phyloP scores from a whole-genome alignment of 805 yeast species.

The Cyberlindnera veronae region DNA sequence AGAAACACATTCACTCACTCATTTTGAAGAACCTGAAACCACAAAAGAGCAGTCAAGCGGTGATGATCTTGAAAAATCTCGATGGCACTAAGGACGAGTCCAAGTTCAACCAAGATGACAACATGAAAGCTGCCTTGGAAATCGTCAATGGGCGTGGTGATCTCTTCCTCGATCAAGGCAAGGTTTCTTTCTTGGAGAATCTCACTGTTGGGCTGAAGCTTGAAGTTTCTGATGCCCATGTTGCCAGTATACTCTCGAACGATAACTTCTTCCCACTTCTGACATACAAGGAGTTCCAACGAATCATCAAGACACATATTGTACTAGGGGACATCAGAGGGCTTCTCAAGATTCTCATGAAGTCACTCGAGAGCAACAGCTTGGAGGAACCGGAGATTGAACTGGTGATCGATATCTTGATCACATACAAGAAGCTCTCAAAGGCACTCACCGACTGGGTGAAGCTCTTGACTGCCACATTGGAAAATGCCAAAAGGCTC shows the following conservation, averaged over 20 bases:
- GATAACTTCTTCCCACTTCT: slow-evolving; percentile 35
- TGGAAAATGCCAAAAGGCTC: slow-evolving; percentile 8
- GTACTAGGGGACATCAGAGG: slow-evolving; percentile 27
- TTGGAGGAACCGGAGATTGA: slow-evolving; percentile 20
- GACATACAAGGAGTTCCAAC: slow-evolving; percentile 34
- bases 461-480: slow-evolving; percentile 2
- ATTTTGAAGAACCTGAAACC: slow-evolving; percentile 59
- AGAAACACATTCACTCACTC: slow-evolving; percentile 49
- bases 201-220: slow-evolving; percentile 30
- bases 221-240: slow-evolving; percentile 33
- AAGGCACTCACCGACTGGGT: slow-evolving; percentile 3
- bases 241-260: slow-evolving; percentile 19
- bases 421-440: slow-evolving; percentile 6
- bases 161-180: slow-evolving; percentile 18
- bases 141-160: slow-evolving; percentile 32
- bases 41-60: slow-evolving; percentile 49
- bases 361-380: slow-evolving; percentile 18
- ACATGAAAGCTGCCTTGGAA: slow-evolving; percentile 29
- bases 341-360: slow-evolving; percentile 16
- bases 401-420: slow-evolving; percentile 15
- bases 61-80: slow-evolving; percentile 50
- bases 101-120: slow-evolving; percentile 27
- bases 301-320: slow-evolving; percentile 13
- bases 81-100: slow-evolving; percentile 29
- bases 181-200: slow-evolving; percentile 22